Base-by-base conservation (phyloP, 2,329 filamentous ascomycete species). In the Aspergillus sojae region DNA sequence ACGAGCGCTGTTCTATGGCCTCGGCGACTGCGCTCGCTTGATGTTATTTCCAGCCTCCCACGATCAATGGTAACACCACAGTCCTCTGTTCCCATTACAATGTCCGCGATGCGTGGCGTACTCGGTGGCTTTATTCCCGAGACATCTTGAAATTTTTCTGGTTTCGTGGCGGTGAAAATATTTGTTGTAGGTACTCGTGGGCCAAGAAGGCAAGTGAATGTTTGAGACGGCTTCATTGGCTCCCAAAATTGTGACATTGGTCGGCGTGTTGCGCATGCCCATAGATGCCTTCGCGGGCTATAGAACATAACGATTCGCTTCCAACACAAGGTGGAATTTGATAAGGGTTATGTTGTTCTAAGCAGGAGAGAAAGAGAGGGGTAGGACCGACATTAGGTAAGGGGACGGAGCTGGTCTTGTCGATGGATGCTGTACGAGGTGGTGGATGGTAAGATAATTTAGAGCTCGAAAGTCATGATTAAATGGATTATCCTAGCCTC, bases 51-150 rank as follows among this genome's bases (percentile, higher is more conserved):
- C 21, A 53, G 50, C 26, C 21, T 14, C 7, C 52, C 34, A 39
- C 23, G 34, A 14, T 55, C 32, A 55, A 55, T 39, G 52, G 32
- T 4, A 39, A 39, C 52, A 39, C 34, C 52, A 26, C 52, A 23
- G 30, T 39, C 52, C 52, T 55, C 52, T 39, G 16, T 39, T 36
- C 52, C 34, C 50, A 53, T 62, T 46, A 55, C 39, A 39, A 58
- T 60, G 39, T 36, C 26, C 16, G 48, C 36, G n/a, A 54, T 45
- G 52, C 34, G 46, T 43, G 48, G 58, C 30, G 52, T 54, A 26
- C 30, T 52, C 48, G 28, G 28, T 21, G 4, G 48, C 10, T 32
- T n/a, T 34, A 19, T 32, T n/a, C n/a, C 28, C 5, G 10, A n/a
- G 26, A 9, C 19, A 52, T 34, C 16, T 21, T n/a, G 48, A 23